Base-by-base conservation (phyloP, 2,329 filamentous ascomycete genomes). In the Periconia macrospinosa region DNA sequence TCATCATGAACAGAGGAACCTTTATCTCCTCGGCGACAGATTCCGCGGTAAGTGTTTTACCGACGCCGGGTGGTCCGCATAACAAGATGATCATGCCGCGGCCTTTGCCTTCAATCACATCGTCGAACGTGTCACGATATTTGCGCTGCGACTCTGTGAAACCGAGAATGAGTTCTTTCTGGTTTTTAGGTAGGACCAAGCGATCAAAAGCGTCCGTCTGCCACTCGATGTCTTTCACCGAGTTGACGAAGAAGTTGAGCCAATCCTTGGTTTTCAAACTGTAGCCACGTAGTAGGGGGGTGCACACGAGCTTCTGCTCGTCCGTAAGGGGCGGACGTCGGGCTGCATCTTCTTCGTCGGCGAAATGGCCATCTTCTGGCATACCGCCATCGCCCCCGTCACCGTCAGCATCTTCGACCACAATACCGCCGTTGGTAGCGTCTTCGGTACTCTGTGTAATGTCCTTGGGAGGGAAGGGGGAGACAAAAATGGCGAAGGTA, bases 81-180 rank as follows among this genome's bases (percentile, higher is more conserved):
- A 83, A 73, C 3, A 83, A 72, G 52, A 83, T 70, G 50, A 83
- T 80, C 49, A 82, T 75, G 10, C 81, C 80, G 15, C 74, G 73
- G 13, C 81, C 81, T 59, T 83, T 83, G 30, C 79, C 80, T 27
- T 77, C 71, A 23, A 67, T 64, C 1, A 67, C 57, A 35, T 67
- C 63, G 42, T 66, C 63, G 41, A 66, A 66, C 2, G 56, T 53
- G 11, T 62, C 60, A 30, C 60, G 58, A 50, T 63, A 60, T 52
- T 64, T 60, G 10, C 57, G 57, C 45, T 71, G 67, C 3, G 63
- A 66, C 42, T 69, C 58, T 0, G 67, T 66, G 54, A 71, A 71
- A 23, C 63, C 67, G 9, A 71, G 62, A 40, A 71, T 69, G 6
- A 70, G 61, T 41, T 71, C 67, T 35, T 71, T 71, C 46, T 71